Percentiles rank a stretch among this genome's conserved stretches.
Conservation (phyloP, 75 land plant species). For the Pinus tabuliformis region DNA sequence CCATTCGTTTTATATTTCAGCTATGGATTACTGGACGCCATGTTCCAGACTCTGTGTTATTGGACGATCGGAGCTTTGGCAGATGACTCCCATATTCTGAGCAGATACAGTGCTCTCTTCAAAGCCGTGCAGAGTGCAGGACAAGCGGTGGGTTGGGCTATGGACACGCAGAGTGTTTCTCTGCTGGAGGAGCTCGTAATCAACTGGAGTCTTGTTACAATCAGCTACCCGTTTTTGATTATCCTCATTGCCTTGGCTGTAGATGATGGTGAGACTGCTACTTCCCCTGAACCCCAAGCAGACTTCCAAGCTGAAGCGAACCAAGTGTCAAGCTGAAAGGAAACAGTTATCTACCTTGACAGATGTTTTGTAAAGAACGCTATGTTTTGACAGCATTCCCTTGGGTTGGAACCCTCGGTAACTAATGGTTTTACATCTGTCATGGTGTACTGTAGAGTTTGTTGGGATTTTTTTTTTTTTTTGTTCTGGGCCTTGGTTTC, state of each 20-base stretch:
- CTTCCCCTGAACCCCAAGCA: too few species aligned
- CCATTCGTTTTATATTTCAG: constrained; percentile 74
- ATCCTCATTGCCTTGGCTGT: background rate
- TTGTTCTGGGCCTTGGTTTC: too few species aligned
- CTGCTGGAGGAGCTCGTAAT: constrained; percentile 48
- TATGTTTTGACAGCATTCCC: too few species aligned
- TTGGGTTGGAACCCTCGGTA: too few species aligned
- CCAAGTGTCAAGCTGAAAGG: too few species aligned
- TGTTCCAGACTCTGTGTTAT: constrained; percentile 84
- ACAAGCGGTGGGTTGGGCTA: constrained; percentile 82
- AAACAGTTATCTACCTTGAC: too few species aligned
- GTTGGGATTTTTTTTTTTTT: too few species aligned
- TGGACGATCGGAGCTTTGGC: constrained; percentile 85
- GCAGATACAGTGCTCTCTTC: constrained; percentile 85
- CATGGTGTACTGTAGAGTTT: too few species aligned
- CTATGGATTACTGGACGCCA: constrained; percentile 81
- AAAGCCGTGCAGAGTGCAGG: constrained; percentile 94
- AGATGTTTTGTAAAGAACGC: too few species aligned
- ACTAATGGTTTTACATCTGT: too few species aligned
- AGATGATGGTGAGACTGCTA: too few species aligned
- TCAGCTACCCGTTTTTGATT: constrained; percentile 44
- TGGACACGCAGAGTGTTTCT: constrained; percentile 37
- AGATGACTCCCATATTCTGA: constrained; percentile 65
- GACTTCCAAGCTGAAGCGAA: too few species aligned
- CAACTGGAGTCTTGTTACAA: constrained; percentile 62